Evolutionary conservation across 2,329 filamentous ascomycete species (phyloP), one percentile per base, ranked within the genome.

Genomic region (Diaporthe nobilis): DNA sequence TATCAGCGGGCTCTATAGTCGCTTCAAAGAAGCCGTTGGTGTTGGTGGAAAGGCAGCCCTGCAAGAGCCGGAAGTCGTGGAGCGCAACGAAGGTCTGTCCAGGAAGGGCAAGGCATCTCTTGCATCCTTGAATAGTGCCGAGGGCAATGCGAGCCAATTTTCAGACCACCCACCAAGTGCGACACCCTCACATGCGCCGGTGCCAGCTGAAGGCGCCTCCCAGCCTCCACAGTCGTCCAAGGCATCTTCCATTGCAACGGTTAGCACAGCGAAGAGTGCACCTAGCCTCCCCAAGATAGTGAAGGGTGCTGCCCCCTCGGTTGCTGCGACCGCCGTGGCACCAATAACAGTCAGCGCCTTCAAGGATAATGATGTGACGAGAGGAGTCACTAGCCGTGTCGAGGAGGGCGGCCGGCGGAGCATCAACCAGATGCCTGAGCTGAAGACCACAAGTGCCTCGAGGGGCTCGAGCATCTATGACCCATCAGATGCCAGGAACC

Each of bases 1-100:
- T 6, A 87, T 98, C 63, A 98, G 94, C 81, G 95, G 96, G 0
- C 86, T 98, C 51, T 98, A 98, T 83, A 97, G 91, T 84, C 92
- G 95, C 51, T 89, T 98, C 80, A 92, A 93, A 82, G 94, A 94
- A 74, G 95, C 93, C 0, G 94, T 97, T n/a, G 93, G 93, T 22
- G 94, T 88, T 20, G 90, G 89, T 58, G 93, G 90, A 77, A 85
- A 83, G 76, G 57, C 75, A 9, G 31, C 79, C n/a, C 39, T 77
- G 22, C 79, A 81, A n/a, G 81, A 82, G 20, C 75, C 65, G 68
- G 83, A 86, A 80, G 83, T 89, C 80, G 80, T 87, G 31, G 82
- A 82, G 65, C 86, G 87, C 68, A 83, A 82, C 28, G 87, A 88
- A 20, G 72, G 67, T 17, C 31, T 51, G 2, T 57, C 71, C 71